phyloP scores from a whole-genome alignment of 352 stramenopile species.

The Globisporangium megalacanthum region DNA sequence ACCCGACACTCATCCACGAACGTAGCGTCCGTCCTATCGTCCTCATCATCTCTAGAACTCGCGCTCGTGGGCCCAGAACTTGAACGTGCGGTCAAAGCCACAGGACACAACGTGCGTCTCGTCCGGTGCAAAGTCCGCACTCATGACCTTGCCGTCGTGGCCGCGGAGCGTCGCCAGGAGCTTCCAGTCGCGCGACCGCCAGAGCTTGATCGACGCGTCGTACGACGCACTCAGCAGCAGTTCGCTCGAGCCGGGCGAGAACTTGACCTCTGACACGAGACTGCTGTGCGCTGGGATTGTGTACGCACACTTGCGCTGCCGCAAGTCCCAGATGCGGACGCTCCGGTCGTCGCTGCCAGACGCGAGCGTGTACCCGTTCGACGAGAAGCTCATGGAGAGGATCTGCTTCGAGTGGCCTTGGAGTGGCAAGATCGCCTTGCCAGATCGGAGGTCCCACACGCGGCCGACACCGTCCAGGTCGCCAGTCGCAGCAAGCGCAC shows the following conservation, averaged over 20 bases:
- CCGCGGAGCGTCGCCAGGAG: slow-evolving; percentile 85
- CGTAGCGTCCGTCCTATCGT: neutral
- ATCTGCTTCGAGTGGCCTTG: slow-evolving; percentile 96
- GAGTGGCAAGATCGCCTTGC: slow-evolving; percentile 87
- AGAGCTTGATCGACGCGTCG: slow-evolving; percentile 93
- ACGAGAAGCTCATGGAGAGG: slow-evolving; percentile 89
- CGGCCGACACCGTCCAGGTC: slow-evolving; percentile 92
- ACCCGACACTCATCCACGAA: no score
- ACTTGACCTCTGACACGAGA: slow-evolving; percentile 91
- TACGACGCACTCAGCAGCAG: slow-evolving; percentile 91
- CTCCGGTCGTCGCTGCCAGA: slow-evolving; percentile 95
- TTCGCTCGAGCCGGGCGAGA: slow-evolving; percentile 76
- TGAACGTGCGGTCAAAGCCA: slow-evolving; percentile 90
- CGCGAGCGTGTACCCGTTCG: slow-evolving; percentile 92
- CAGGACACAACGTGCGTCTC: slow-evolving; percentile 87
- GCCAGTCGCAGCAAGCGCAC: slow-evolving; percentile 90
- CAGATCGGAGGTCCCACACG: slow-evolving; percentile 95
- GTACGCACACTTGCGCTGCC: slow-evolving; percentile 87
- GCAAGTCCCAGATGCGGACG: slow-evolving; percentile 95
- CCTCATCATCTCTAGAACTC: slow-evolving; percentile 61
- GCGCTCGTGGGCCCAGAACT: slow-evolving; percentile 88
- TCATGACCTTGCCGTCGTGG: slow-evolving; percentile 95
- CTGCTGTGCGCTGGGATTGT: slow-evolving; percentile 94
- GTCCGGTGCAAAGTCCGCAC: slow-evolving; percentile 87
- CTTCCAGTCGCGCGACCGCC: slow-evolving; percentile 92